These are phyloP conservation scores for Ramaria rubella DNA, from an alignment of 768 basidiomycete species.

Conservation along the genomic window DNA sequence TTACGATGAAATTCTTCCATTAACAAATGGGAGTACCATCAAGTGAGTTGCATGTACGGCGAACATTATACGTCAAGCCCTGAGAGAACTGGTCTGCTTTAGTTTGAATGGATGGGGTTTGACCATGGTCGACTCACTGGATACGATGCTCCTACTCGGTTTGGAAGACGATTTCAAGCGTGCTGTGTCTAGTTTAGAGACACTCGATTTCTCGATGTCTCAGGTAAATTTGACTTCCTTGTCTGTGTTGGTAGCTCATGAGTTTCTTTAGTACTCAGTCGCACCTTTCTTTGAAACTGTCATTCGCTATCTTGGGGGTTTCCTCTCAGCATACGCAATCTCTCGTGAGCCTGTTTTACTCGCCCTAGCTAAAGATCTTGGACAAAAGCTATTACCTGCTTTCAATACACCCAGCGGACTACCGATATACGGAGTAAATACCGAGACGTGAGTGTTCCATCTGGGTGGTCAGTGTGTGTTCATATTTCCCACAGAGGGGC, in stretches of 20 bases:
- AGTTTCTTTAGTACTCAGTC: too few relatives aligned
- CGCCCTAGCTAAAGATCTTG: slow-evolving; percentile 72
- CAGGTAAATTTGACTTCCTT: too few relatives aligned
- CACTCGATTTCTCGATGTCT: slow-evolving; percentile 43
- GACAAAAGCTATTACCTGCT: slow-evolving; percentile 57
- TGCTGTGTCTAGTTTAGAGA: slow-evolving; percentile 48
- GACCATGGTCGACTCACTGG: slow-evolving; percentile 73
- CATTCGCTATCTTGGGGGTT: slow-evolving; percentile 85
- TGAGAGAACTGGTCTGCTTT: too few relatives aligned
- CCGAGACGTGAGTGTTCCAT: slow-evolving; percentile 39
- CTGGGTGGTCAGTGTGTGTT: background rate
- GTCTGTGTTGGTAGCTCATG: slow-evolving; percentile 3
- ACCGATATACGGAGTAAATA: slow-evolving; percentile 65
- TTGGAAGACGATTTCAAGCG: slow-evolving; percentile 62
- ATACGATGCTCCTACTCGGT: slow-evolving; percentile 80
- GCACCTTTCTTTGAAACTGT: slow-evolving; percentile 77
- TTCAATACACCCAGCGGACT: slow-evolving; percentile 68
- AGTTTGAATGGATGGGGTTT: slow-evolving; percentile 82
- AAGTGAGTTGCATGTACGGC: slow-evolving; percentile 44
- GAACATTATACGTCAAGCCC: background rate
- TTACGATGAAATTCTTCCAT: slow-evolving; percentile 55
- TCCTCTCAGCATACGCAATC: slow-evolving; percentile 78
- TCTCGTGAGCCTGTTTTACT: slow-evolving; percentile 58
- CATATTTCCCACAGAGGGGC: background rate
- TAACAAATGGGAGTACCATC: slow-evolving; percentile 40